A percentile compares a stretch with the other conserved stretches of the same genome.
These are phyloP conservation scores for Oryza nivara DNA, from an alignment of 176 grass and related monocot genomes.

Conservation along the genomic window DNA sequence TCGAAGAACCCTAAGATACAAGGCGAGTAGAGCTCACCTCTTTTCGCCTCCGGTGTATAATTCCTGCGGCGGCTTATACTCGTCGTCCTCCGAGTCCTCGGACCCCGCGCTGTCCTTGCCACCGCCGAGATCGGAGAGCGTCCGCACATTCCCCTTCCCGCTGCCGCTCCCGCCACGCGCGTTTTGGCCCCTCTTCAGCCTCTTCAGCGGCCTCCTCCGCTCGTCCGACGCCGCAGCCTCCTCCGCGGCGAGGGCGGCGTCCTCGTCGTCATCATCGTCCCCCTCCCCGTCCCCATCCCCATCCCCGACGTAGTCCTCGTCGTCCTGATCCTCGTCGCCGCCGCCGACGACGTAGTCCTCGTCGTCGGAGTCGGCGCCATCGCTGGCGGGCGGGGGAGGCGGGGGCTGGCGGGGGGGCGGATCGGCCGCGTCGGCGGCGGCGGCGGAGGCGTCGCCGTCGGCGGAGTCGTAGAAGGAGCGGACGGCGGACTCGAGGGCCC, in stretches of 20 bases:
- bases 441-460: conserved; percentile 23
- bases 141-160: conserved; percentile 49
- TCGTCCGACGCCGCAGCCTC: conserved; percentile 28
- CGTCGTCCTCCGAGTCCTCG: conserved; percentile 57
- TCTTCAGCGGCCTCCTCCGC: conserved; percentile 48
- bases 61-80: conserved; percentile 52
- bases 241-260: conserved; percentile 45
- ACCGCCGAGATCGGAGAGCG: conserved; percentile 59
- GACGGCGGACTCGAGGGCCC: conserved; percentile 76
- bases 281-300: not conserved
- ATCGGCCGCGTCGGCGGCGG: conserved; percentile 26
- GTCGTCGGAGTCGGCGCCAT: conserved; percentile 23
- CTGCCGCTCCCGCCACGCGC: conserved; percentile 23
- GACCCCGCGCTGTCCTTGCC: conserved; percentile 33
- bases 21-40: conserved; percentile 47
- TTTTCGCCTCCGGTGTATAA: conserved; percentile 61
- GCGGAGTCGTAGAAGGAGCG: conserved; percentile 67
- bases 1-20: not conserved
- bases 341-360: conserved; percentile 44
- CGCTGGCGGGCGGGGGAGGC: not conserved
- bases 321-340: conserved; percentile 37
- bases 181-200: conserved; percentile 43
- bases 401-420: conserved; percentile 33
- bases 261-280: not conserved
- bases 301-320: conserved; percentile 44